phyloP scores from a whole-genome alignment of 345 rosid species.

The Hibiscus trionum region DNA sequence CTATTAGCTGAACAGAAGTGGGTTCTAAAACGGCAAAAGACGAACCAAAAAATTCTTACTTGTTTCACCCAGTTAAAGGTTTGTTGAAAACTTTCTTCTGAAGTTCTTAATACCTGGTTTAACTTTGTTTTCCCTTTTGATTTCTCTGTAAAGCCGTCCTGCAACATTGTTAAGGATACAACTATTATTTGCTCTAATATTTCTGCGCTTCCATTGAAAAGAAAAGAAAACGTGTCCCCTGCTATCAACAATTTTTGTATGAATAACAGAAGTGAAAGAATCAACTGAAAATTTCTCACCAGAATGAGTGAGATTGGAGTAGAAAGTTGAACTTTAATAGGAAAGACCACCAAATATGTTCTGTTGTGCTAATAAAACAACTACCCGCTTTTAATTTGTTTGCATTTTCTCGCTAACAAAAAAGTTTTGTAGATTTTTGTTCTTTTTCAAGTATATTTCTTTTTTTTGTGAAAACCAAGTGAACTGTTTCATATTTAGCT shows the following conservation, averaged over 20 bases:
- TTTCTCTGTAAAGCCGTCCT: neutral
- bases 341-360: neutral
- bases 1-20: slow-evolving; percentile 46
- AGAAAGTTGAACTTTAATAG: neutral
- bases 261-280: neutral
- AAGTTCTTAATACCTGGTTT: slow-evolving; percentile 9
- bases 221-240: neutral
- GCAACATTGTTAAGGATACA: neutral
- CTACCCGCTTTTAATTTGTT: neutral
- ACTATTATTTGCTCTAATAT: neutral
- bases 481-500: neutral
- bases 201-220: neutral
- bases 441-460: neutral
- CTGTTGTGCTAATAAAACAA: neutral
- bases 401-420: neutral
- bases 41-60: slow-evolving; percentile 46
- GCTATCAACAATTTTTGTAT: neutral
- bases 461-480: neutral
- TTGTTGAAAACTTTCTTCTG: slow-evolving; percentile 16
- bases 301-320: neutral
- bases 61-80: slow-evolving; percentile 72
- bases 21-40: slow-evolving; percentile 56
- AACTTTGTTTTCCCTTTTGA: slow-evolving; percentile 4
- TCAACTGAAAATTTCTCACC: neutral
- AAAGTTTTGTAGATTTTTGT: neutral